Evolutionary conservation across 805 yeast genomes (phyloP).

Genomic region (Candida palmyrensis): DNA sequence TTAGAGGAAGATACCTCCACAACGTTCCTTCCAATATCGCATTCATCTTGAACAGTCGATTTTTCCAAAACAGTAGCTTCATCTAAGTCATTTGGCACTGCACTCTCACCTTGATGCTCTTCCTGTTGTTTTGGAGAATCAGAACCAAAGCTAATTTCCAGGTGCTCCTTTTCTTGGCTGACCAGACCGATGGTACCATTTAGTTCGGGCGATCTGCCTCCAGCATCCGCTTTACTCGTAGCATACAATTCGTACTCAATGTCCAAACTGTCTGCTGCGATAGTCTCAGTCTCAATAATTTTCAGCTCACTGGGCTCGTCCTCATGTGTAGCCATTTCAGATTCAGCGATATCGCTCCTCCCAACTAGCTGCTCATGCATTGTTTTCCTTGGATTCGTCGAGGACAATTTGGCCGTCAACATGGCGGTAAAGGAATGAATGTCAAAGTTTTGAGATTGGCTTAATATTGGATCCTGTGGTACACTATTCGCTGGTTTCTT

Average conservation of each 20-base stretch:
- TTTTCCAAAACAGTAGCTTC: too few species aligned
- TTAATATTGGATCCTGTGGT: too few species aligned
- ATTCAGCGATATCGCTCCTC: background rate
- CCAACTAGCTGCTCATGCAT: constrained; percentile 1
- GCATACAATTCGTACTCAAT: background rate
- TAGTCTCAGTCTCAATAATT: constrained; percentile 3
- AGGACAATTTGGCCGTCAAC: constrained; percentile 16
- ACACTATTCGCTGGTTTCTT: constrained; percentile 3
- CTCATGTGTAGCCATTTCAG: constrained; percentile 2
- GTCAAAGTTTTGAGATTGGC: constrained; percentile 15
- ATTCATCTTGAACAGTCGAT: too few species aligned
- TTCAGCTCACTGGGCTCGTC: too few species aligned
- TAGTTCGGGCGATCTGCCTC: background rate
- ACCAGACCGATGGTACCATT: too few species aligned
- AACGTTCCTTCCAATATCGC: too few species aligned
- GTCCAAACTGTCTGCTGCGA: background rate
- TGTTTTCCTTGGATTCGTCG: constrained; percentile 5
- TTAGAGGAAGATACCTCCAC: too few species aligned
- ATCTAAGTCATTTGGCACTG: too few species aligned
- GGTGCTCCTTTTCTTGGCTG: too few species aligned
- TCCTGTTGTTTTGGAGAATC: too few species aligned
- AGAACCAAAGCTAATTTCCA: too few species aligned
- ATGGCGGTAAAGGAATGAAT: constrained; percentile 24
- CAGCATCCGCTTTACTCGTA: background rate
- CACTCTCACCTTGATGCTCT: too few species aligned